Evolutionary conservation across 192 early-diverging fungal species (phyloP).

Genomic region (Coemansia sp.): DNA sequence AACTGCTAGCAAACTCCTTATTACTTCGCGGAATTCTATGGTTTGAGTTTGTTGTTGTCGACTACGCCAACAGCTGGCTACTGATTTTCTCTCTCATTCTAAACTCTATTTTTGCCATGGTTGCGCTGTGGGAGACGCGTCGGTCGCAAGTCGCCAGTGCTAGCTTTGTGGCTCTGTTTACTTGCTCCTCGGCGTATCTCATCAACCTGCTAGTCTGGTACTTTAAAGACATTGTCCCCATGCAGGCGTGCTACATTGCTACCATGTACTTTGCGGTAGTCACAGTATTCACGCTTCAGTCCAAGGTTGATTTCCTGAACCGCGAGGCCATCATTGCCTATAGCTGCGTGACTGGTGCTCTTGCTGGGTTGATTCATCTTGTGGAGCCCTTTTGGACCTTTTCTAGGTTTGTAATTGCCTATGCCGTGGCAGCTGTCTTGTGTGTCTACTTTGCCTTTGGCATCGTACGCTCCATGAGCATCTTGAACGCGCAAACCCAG

Average conservation of each 20-base stretch:
- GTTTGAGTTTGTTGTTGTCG: neutral
- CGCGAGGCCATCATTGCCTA: neutral
- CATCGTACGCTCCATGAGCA: neutral
- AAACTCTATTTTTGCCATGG: conserved; percentile 1
- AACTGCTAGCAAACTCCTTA: neutral
- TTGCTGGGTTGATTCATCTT: neutral
- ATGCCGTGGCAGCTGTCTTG: neutral
- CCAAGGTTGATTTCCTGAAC: neutral
- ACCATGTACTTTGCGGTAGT: neutral
- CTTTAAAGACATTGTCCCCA: neutral
- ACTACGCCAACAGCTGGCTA: conserved; percentile 2
- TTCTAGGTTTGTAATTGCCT: neutral
- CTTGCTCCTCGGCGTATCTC: neutral
- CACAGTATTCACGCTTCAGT: neutral
- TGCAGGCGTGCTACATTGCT: conserved; percentile 1
- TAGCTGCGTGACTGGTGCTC: neutral
- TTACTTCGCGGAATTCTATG: neutral
- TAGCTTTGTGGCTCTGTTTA: neutral
- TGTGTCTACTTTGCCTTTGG: conserved; percentile 1
- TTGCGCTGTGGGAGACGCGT: neutral
- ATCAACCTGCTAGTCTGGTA: neutral
- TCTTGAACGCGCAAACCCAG: neutral
- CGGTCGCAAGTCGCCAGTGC: neutral
- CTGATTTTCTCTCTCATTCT: conserved; percentile 3
- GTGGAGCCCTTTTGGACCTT: conserved; percentile 1